Evolutionary conservation across 805 yeast genomes (phyloP), one percentile per base, ranked within the genome.

Genomic region (Nakazawaea peltata): DNA sequence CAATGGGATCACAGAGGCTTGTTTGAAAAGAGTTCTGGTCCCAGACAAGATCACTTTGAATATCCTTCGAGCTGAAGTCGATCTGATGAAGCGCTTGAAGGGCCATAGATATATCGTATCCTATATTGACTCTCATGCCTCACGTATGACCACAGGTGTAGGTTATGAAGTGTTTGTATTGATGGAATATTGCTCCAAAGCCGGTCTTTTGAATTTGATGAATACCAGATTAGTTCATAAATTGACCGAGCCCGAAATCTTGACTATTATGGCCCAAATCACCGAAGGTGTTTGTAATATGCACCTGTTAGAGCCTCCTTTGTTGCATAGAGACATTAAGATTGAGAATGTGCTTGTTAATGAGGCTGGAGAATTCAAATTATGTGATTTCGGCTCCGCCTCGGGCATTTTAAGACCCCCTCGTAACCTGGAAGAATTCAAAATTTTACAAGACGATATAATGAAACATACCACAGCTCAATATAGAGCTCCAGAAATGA

Each of bases 101-200:
- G 95, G 94, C 7, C 73, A 82, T 44, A 70, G 71, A 30, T 78
- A 80, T 51, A 77, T 92, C 42, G 98, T 92, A 2, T 77, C 85
- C 3, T 92, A 92, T 55, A 83, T 87, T 34, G 98, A 92, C 56
- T 85, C 96, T 3, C 96, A 92, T 60, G 98, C 98, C 5, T 77
- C 94, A 10, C 69, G 94, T 46, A 61, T 81, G 56, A 39, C 59
- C 17, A 39, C 49, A n/a, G 53, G 63, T 2, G 53, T 52, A 14
- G 84, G 82, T 33, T 83, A 82, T 47, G 94, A 81, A 53, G 94
- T 83, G 32, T 77, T 81, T 42, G 61, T 83, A 12, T 57, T 83
- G 34, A 83, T 83, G 94, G 94, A 83, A 49, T 77, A 74, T 46
- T 83, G 94, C 52, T 68, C 80, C 5, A 69, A 73, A 12, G 79